phyloP scores from a whole-genome alignment of 371 early-diverging fungal genomes.

The Mucor ambiguus region DNA sequence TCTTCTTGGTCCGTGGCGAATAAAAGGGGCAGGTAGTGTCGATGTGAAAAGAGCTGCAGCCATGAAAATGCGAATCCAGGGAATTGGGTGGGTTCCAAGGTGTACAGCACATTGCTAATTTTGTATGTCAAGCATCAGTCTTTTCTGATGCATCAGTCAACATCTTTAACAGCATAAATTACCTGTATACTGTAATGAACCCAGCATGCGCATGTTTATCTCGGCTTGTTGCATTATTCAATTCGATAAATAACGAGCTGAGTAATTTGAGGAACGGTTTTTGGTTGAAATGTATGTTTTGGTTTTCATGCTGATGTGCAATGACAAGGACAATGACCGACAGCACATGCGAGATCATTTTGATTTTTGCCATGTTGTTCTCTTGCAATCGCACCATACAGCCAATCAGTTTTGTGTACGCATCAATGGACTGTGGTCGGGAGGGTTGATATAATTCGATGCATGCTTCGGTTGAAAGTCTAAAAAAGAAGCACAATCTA shows the following conservation, averaged over 20 bases:
- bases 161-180: neutral
- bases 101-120: constrained; percentile 77
- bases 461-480: constrained; percentile 39
- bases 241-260: constrained; percentile 78
- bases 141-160: neutral
- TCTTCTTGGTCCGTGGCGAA: constrained; percentile 18
- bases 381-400: constrained; percentile 56
- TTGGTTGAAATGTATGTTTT: constrained; percentile 83
- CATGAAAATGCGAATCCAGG: constrained; percentile 96
- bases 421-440: constrained; percentile 64
- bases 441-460: constrained; percentile 29
- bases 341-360: constrained; percentile 74
- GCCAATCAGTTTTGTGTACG: constrained; percentile 80
- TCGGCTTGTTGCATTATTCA: constrained; percentile 59
- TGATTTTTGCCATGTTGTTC: constrained; percentile 57
- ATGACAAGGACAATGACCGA: constrained; percentile 83
- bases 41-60: constrained; percentile 92
- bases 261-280: constrained; percentile 89
- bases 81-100: constrained; percentile 81
- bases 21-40: constrained; percentile 86
- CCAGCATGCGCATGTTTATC: constrained; percentile 18
- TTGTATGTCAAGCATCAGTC: constrained; percentile 16
- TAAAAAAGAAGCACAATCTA: constrained; percentile 40
- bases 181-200: constrained; percentile 39
- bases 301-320: constrained; percentile 81